A percentile compares a stretch with the other conserved stretches of the same genome.
Evolutionary conservation across 2,329 filamentous ascomycete species (phyloP).

Genomic region (Cercospora canescens): DNA sequence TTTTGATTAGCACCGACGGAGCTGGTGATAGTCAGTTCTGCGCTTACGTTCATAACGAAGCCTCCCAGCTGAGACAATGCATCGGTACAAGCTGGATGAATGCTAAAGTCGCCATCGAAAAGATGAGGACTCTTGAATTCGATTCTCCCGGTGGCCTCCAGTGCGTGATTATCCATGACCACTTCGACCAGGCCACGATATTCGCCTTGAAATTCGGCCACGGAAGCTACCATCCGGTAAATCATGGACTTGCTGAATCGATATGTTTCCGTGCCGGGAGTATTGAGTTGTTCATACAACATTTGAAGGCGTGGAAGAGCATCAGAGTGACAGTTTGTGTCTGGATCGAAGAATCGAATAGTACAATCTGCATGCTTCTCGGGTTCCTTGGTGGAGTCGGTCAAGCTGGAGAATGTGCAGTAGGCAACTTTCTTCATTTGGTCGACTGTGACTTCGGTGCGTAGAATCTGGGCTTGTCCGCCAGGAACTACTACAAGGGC

Average conservation of each 20-base stretch:
- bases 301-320: too few species aligned
- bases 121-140: not conserved
- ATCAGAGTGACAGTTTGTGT: too few species aligned
- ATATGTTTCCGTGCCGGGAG: not conserved
- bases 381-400: not conserved
- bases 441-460: not conserved
- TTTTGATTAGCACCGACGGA: not conserved
- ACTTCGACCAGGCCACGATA: not conserved
- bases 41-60: constrained; percentile 21
- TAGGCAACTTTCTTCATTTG: not conserved
- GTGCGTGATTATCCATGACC: not conserved
- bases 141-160: not conserved
- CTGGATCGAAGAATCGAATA: not conserved
- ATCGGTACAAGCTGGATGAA: constrained; percentile 36
- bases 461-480: constrained; percentile 11
- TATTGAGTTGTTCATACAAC: not conserved
- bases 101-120: not conserved
- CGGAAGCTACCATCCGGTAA: not conserved
- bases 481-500: constrained; percentile 24
- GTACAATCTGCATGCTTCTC: not conserved
- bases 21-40: not conserved
- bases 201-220: not conserved
- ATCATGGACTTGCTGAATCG: not conserved
- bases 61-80: constrained; percentile 37
- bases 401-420: not conserved